Percentiles rank a stretch among this genome's conserved stretches.
phyloP scores from a whole-genome alignment of 805 yeast species.

The Sugiyamaella valdiviana region DNA sequence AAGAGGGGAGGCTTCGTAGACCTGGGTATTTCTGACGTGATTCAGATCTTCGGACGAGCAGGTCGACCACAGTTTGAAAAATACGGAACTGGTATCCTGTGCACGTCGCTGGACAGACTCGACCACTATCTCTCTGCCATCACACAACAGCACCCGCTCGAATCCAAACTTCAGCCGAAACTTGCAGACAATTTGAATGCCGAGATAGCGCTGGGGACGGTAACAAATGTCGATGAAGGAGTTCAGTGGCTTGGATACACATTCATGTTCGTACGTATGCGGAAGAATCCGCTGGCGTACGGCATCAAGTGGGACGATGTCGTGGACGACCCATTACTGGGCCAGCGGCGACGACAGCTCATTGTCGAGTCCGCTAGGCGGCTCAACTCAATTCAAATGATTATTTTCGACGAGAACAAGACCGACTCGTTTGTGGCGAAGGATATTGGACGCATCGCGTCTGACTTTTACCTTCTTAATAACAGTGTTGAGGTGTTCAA shows the following conservation, averaged over 20 bases:
- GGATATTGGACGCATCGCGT: conserved; percentile 89
- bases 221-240: conserved; percentile 89
- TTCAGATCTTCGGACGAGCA: conserved; percentile 98
- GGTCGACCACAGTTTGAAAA: conserved; percentile 97
- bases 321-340: conserved; percentile 72
- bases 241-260: conserved; percentile 98
- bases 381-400: conserved; percentile 86
- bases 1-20: conserved; percentile 93
- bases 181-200: conserved; percentile 92
- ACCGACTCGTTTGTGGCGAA: conserved; percentile 75
- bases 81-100: conserved; percentile 85
- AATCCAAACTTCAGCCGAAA: conserved; percentile 69
- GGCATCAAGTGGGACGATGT: conserved; percentile 87
- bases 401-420: conserved; percentile 72
- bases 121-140: conserved; percentile 85
- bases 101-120: conserved; percentile 73
- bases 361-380: conserved; percentile 73
- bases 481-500: conserved; percentile 87
- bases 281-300: conserved; percentile 85
- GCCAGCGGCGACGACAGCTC: conserved; percentile 68
- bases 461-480: conserved; percentile 83
- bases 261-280: conserved; percentile 88
- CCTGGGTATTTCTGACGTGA: conserved; percentile 91
- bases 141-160: conserved; percentile 95
- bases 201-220: conserved; percentile 91